phyloP scores from a whole-genome alignment of 2,329 filamentous ascomycete genomes.

The Colletotrichum ledebouriae region DNA sequence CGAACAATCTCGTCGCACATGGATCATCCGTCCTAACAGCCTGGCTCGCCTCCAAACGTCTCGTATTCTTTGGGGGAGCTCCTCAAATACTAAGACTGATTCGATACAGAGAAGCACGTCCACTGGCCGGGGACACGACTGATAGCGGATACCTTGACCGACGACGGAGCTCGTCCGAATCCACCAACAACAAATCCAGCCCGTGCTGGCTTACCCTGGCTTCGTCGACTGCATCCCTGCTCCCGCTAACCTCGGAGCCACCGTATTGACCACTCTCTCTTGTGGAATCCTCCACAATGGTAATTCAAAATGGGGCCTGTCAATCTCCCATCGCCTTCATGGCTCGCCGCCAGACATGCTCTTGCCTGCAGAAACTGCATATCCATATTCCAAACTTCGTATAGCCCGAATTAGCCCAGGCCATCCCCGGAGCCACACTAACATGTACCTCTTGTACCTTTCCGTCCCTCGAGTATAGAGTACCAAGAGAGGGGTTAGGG shows the following conservation, averaged over 20 bases:
- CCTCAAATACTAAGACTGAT: constrained; percentile 38
- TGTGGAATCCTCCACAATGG: constrained; percentile 39
- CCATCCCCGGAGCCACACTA: constrained; percentile 38
- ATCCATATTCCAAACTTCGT: constrained; percentile 43
- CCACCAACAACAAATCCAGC: constrained; percentile 33
- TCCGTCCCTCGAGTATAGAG: constrained; percentile 7
- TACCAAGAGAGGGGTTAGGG: constrained; percentile 36
- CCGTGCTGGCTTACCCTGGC: constrained; percentile 34
- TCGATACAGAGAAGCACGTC: constrained; percentile 39
- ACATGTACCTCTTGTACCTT: constrained; percentile 18
- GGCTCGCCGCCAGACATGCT: constrained; percentile 40
- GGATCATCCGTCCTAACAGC: constrained; percentile 37
- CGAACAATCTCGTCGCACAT: constrained; percentile 37
- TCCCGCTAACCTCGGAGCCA: constrained; percentile 26
- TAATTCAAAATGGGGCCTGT: constrained; percentile 34
- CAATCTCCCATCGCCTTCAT: constrained; percentile 40
- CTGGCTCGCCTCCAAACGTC: constrained; percentile 34
- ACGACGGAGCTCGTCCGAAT: constrained; percentile 40
- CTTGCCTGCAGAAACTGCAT: constrained; percentile 38
- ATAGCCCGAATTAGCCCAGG: constrained; percentile 41
- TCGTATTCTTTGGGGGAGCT: constrained; percentile 38
- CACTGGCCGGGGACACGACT: constrained; percentile 30
- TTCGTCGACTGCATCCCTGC: constrained; percentile 9
- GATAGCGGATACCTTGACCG: constrained; percentile 42
- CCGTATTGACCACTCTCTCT: constrained; percentile 37